These are phyloP conservation scores for Halocafeteria seosinensis DNA, from an alignment of 108 stramenopile species.

Conservation along the genomic window DNA sequence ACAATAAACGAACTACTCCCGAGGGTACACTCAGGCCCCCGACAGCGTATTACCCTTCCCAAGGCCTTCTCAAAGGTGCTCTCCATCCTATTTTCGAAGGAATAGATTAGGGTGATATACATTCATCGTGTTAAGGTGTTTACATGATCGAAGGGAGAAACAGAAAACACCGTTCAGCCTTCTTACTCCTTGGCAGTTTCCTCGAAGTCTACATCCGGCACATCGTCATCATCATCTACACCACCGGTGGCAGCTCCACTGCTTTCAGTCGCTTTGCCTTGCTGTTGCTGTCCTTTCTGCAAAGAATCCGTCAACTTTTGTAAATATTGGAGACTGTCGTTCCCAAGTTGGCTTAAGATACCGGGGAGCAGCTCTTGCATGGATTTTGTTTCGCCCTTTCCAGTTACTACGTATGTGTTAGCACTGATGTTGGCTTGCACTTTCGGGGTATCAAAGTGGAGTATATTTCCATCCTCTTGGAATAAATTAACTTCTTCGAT, in stretches of 20 bases:
- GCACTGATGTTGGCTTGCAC: background rate
- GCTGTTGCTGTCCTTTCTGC: no score
- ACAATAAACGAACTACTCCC: no score
- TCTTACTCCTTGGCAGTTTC: background rate
- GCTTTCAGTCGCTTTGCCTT: background rate
- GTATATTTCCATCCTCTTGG: conserved; percentile 1
- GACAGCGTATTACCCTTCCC: no score
- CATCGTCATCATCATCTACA: background rate
- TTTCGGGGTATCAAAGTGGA: background rate
- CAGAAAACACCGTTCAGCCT: no score
- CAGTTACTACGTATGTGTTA: background rate
- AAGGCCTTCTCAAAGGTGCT: no score
- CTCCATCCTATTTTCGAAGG: no score
- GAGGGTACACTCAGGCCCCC: no score
- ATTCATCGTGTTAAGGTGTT: no score
- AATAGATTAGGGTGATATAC: no score
- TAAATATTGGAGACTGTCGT: background rate
- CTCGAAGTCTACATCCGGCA: background rate
- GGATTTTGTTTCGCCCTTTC: background rate
- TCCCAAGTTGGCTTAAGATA: background rate
- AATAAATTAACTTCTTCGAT: conserved; percentile 3
- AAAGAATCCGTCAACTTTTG: background rate
- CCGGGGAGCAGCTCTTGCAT: conserved; percentile 1
- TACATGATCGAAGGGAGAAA: no score
- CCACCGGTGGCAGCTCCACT: background rate